Evolutionary conservation across 257 asterid species (phyloP).

Genomic region (Gentiana straminea): DNA sequence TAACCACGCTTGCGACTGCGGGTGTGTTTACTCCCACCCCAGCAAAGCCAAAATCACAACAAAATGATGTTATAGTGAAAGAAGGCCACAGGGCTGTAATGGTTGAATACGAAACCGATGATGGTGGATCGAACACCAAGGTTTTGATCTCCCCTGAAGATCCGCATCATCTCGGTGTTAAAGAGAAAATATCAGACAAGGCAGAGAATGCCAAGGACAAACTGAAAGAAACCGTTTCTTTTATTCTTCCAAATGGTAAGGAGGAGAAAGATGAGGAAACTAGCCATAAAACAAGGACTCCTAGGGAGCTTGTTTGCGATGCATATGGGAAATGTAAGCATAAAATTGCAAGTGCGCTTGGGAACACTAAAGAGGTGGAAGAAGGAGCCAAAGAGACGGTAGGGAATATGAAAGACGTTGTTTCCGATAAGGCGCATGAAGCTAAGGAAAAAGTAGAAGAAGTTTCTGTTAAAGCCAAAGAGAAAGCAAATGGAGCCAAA

Average conservation of each 20-base stretch:
- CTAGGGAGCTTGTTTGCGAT: slow-evolving; percentile 26
- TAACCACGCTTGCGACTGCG: slow-evolving; percentile 18
- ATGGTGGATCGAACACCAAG: slow-evolving; percentile 11
- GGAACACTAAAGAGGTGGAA: slow-evolving; percentile 17
- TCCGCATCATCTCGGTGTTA: background rate
- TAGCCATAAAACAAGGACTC: slow-evolving; percentile 1
- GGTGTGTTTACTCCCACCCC: slow-evolving; percentile 14
- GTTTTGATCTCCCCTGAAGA: slow-evolving; percentile 23
- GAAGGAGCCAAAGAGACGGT: slow-evolving; percentile 12
- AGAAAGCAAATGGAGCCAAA: background rate
- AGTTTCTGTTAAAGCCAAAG: background rate
- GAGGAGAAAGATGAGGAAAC: slow-evolving; percentile 4
- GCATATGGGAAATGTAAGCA: slow-evolving; percentile 31
- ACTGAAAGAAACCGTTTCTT: slow-evolving; percentile 2
- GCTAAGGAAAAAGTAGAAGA: slow-evolving; percentile 8
- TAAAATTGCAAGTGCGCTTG: slow-evolving; percentile 20
- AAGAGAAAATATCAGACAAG: slow-evolving; percentile 14
- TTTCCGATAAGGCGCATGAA: background rate
- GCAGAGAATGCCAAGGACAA: slow-evolving; percentile 12
- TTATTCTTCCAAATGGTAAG: slow-evolving; percentile 3
- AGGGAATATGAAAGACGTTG: slow-evolving; percentile 10
- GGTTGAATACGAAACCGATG: slow-evolving; percentile 25
- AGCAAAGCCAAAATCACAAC: background rate
- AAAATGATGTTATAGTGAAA: slow-evolving; percentile 18
- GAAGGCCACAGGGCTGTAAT: slow-evolving; percentile 44